phyloP scores from a whole-genome alignment of 768 basidiomycete genomes.

The Rhodotorula paludigena region DNA sequence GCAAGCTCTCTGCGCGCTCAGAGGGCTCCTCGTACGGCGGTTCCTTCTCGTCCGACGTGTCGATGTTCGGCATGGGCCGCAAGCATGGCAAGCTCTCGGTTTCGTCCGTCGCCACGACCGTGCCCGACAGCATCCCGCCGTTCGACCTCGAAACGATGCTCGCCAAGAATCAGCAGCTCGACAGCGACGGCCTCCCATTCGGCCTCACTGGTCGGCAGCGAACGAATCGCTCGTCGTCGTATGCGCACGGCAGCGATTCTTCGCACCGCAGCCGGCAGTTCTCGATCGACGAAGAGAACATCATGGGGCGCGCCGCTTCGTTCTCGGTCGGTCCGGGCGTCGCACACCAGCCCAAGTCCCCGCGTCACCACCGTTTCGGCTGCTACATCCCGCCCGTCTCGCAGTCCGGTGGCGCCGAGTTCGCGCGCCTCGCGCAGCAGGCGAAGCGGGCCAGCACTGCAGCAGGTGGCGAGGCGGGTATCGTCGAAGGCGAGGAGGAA shows the following conservation, averaged over 20 bases:
- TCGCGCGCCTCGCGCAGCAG: neutral
- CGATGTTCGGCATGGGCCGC: neutral
- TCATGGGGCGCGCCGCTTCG: conserved; percentile 1
- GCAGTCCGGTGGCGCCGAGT: neutral
- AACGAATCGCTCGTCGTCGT: conserved; percentile 3
- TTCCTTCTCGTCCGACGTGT: conserved; percentile 9
- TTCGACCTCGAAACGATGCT: conserved; percentile 21
- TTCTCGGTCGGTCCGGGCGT: conserved; percentile 9
- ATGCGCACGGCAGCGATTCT: neutral
- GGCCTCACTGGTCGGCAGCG: neutral
- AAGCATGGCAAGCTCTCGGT: conserved; percentile 6
- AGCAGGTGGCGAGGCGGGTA: neutral
- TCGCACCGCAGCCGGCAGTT: conserved; percentile 11
- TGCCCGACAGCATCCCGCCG: neutral
- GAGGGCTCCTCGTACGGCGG: conserved; percentile 9
- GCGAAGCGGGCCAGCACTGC: neutral
- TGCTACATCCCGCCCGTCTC: conserved; percentile 5
- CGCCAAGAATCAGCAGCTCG: neutral
- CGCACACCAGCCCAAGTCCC: neutral
- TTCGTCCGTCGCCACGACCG: neutral
- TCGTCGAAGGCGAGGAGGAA: neutral
- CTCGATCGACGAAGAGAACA: conserved; percentile 30
- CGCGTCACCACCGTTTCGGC: conserved; percentile 9
- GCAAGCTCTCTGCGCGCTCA: conserved; percentile 5
- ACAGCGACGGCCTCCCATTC: neutral